Base-by-base conservation (phyloP, 83 land plant genomes). In the Picea abies region DNA sequence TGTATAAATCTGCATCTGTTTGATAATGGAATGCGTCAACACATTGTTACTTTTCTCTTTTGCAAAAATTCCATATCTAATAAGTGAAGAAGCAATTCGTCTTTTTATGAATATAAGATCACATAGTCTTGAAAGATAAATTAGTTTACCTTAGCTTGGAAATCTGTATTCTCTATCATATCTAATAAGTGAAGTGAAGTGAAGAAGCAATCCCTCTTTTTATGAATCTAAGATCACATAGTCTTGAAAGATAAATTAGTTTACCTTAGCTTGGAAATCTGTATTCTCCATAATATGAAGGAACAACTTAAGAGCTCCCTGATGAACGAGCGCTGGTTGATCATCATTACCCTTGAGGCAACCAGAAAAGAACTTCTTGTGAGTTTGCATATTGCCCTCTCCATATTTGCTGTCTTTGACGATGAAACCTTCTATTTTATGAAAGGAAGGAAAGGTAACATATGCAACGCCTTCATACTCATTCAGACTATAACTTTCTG, bases 321-420 rank as follows among this genome's bases (percentile, higher is more conserved):
- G 23, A 60, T 76, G 78, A 23, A 76, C 78, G 56, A 76, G 61
- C 0, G 60, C 61, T 14, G 78, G 61, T 47, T 7, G n/a, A 23
- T 11, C 61, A 76, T 52, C 35, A 23, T 47, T 17, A 4, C 61
- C 61, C 61, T 25, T 76, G 35, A 76, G 61, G 35, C 32, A 4
- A 16, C 1, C 61, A 52, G 78, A 76, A 25, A 76, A 76, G 60
- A 76, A 25, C 25, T 23, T 75, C 7, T 37, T 25, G 32, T 23
- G 61, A 12, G 49, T 76, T 32, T 76, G 78, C 29, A 52, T 52
- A 76, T 22, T 22, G 35, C 61, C 49, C 16, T 52, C 78, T 76
- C 60, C 78, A 76, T 76, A 76, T 76, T 20, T 76, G 78, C 78
- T 26, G 23, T 52, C 44, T 52, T 17, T 25, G 26, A 76, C 61